Percentiles rank a stretch among this genome's conserved stretches.
Evolutionary conservation across 2,329 filamentous ascomycete species (phyloP).

Genomic region (Metarhizium sp.): DNA sequence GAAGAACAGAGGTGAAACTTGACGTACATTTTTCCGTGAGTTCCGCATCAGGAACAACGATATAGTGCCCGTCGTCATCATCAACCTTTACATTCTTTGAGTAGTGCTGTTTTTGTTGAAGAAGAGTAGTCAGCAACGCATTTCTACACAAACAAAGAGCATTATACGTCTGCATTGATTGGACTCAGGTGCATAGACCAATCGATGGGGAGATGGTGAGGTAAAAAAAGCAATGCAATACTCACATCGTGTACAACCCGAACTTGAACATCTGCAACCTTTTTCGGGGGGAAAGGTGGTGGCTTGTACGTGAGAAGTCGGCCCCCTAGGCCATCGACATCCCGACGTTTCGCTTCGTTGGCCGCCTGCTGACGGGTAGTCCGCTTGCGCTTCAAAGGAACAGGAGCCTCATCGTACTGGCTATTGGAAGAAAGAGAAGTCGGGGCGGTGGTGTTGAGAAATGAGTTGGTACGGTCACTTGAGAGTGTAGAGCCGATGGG

Average conservation of each 20-base stretch:
- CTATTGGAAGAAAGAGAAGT: constrained; percentile 63
- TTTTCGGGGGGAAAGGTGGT: constrained; percentile 80
- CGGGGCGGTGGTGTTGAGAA: constrained; percentile 75
- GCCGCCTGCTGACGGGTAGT: constrained; percentile 66
- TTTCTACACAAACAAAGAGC: not conserved
- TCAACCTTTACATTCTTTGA: constrained; percentile 68
- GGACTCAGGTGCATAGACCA: not conserved
- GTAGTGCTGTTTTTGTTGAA: constrained; percentile 21
- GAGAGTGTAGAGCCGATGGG: constrained; percentile 65
- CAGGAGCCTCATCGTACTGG: constrained; percentile 54
- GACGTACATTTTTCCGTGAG: constrained; percentile 82
- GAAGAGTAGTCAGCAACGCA: not conserved
- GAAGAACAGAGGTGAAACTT: not conserved
- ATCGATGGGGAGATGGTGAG: not conserved
- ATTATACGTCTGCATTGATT: not conserved
- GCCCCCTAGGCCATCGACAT: constrained; percentile 61
- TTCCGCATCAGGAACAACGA: constrained; percentile 78
- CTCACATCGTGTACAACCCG: constrained; percentile 55
- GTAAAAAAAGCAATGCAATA: constrained; percentile 9
- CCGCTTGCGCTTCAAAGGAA: constrained; percentile 86
- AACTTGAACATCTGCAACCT: constrained; percentile 69
- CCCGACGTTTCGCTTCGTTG: constrained; percentile 71
- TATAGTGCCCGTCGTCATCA: constrained; percentile 95
- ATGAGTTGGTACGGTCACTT: constrained; percentile 74
- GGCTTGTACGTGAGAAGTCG: constrained; percentile 74